Conservation (phyloP, 768 basidiomycete species). For the Cystofilobasidium ferigula region DNA sequence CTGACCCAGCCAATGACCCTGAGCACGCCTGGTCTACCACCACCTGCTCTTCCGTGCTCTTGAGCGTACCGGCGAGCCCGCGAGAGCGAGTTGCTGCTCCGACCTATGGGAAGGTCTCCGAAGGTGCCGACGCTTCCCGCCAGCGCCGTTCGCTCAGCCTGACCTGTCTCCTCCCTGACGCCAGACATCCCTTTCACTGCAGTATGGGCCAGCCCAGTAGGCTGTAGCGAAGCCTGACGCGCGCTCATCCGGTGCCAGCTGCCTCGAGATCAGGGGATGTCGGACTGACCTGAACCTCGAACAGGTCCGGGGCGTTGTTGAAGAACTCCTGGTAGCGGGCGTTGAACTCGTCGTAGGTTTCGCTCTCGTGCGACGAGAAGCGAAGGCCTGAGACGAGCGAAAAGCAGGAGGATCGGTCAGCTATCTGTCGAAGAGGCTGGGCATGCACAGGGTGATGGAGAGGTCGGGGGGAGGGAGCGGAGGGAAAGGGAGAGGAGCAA, state of each 20-base stretch:
- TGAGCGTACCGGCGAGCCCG: no score
- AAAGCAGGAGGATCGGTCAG: neutral
- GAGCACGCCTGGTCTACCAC: no score
- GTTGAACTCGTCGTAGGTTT: conserved; percentile 88
- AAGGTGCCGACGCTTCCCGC: neutral
- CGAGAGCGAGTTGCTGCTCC: no score
- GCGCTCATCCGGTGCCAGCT: neutral
- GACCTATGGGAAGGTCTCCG: neutral
- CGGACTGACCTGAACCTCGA: conserved; percentile 56
- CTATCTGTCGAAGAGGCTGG: neutral
- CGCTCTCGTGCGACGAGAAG: conserved; percentile 55
- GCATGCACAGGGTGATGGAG: neutral
- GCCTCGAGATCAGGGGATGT: neutral
- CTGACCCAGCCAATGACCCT: no score
- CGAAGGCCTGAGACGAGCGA: conserved; percentile 13
- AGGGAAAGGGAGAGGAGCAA: neutral
- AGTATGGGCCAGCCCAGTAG: no score
- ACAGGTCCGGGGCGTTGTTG: conserved; percentile 81
- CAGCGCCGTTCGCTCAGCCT: neutral
- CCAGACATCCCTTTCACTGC: no score
- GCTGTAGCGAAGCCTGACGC: neutral
- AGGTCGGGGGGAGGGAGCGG: neutral
- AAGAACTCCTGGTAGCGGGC: conserved; percentile 91
- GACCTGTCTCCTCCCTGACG: neutral
- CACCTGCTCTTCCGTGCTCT: no score